Evolutionary conservation across 1,284 basidiomycete species (phyloP), one percentile per base, ranked within the genome.

Genomic region (Tilletia caries): DNA sequence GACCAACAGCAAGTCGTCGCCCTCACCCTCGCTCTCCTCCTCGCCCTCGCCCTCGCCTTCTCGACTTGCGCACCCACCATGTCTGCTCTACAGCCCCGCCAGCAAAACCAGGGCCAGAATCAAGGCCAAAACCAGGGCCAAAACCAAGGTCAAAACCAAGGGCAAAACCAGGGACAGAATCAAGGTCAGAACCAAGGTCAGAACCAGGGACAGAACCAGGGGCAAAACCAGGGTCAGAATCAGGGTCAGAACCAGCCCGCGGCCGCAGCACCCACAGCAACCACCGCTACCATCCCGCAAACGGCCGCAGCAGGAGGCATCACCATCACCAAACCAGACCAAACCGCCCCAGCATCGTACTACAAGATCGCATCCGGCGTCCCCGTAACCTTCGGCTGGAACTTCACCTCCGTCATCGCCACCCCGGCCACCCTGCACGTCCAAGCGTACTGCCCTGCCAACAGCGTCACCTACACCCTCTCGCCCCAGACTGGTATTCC

Each of bases 351-450:
- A 20, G 68, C 76, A 0, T 82, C 80, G 18, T 83, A 78, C 71
- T 83, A 82, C 78, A 83, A 83, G 75, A 80, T 83, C 25, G 80
- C 78, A 2, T 68, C 67, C 15, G 79, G 78, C 20, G 78, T 76
- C 43, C 68, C 70, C 34, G 76, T 82, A 68, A 83, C 81, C 0
- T 83, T 83, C 27, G 81, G 78, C 13, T 83, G 81, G 81, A 78
- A 79, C 70, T 82, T 80, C 64, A 83, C 81, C 33, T 79, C 75
- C 2, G 75, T 83, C 25, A 54, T 79, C 13, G 69, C 72, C 25
- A 75, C 76, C 32, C 80, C 80, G 1, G 43, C 64, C 8, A 71
- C 71, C 15, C 71, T 83, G 18, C 78, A 71, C 20, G 76, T 83
- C 20, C 75, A 76, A 37, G 81, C 81, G 0, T 77, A 76, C 52